Evolutionary conservation across 345 rosid species (phyloP).

Genomic region (Brassica nigra): DNA sequence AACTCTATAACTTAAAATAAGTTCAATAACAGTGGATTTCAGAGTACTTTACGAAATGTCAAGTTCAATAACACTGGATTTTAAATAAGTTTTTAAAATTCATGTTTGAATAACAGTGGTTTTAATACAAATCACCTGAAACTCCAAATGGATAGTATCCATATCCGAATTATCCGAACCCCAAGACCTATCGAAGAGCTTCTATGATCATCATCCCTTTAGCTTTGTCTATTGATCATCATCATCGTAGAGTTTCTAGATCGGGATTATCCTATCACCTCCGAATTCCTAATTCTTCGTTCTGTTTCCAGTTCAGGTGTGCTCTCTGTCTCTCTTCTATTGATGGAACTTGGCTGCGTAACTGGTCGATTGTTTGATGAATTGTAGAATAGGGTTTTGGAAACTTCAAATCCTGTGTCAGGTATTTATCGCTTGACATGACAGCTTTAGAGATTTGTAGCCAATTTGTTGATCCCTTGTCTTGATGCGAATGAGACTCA

Average conservation of each 20-base stretch:
- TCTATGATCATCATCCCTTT: too few relatives aligned
- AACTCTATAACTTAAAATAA: too few relatives aligned
- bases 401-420: conserved; percentile 6
- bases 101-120: too few relatives aligned
- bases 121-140: too few relatives aligned
- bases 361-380: neutral
- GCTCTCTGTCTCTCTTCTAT: neutral
- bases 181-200: too few relatives aligned
- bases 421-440: neutral
- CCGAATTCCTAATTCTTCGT: conserved; percentile 11
- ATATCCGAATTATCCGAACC: too few relatives aligned
- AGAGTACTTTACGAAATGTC: too few relatives aligned
- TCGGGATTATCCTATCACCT: neutral
- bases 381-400: neutral
- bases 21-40: too few relatives aligned
- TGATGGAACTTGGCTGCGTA: conserved; percentile 4
- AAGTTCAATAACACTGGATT: too few relatives aligned
- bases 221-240: neutral
- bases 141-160: too few relatives aligned
- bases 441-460: neutral
- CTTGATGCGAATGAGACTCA: neutral
- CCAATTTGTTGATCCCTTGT: conserved; percentile 16
- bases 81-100: too few relatives aligned
- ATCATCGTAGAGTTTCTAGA: neutral
- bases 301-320: conserved; percentile 18